Percentiles rank a stretch among this genome's conserved stretches.
phyloP scores from a whole-genome alignment of 352 stramenopile species.

The Blastocystis sp. region DNA sequence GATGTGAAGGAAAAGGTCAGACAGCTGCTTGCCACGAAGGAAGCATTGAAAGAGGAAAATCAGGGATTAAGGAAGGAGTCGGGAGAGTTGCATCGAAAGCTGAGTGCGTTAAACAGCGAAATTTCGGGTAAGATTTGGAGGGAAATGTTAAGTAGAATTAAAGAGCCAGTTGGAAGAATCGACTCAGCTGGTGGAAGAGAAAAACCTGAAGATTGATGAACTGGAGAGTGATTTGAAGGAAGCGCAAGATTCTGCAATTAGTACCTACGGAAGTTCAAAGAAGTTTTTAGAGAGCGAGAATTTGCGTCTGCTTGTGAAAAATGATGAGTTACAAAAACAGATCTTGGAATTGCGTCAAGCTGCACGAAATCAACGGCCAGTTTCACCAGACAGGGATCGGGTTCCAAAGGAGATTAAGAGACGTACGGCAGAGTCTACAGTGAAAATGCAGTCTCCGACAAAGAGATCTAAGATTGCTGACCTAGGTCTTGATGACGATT shows the following conservation, averaged over 20 bases:
- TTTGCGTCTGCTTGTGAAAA: constrained; percentile 12
- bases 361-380: not conserved
- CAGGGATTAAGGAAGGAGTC: not conserved
- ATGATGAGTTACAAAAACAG: constrained; percentile 33
- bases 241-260: not conserved
- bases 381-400: not conserved
- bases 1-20: not conserved
- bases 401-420: not conserved
- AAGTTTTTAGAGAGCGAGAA: constrained; percentile 35
- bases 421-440: not conserved
- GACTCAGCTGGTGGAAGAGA: not conserved
- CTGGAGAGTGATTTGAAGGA: constrained; percentile 22
- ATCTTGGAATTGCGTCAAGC: not conserved
- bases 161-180: not conserved
- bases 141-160: not conserved
- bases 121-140: not conserved
- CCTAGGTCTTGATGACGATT: constrained; percentile 9
- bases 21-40: not conserved
- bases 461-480: constrained; percentile 14
- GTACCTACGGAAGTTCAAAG: not conserved
- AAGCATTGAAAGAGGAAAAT: constrained; percentile 7
- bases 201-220: constrained; percentile 31
- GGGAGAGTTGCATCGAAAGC: not conserved
- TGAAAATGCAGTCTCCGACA: not conserved
- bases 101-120: not conserved